Conservation (phyloP, 352 stramenopile genomes). For the Thraustochytrium striatum region DNA sequence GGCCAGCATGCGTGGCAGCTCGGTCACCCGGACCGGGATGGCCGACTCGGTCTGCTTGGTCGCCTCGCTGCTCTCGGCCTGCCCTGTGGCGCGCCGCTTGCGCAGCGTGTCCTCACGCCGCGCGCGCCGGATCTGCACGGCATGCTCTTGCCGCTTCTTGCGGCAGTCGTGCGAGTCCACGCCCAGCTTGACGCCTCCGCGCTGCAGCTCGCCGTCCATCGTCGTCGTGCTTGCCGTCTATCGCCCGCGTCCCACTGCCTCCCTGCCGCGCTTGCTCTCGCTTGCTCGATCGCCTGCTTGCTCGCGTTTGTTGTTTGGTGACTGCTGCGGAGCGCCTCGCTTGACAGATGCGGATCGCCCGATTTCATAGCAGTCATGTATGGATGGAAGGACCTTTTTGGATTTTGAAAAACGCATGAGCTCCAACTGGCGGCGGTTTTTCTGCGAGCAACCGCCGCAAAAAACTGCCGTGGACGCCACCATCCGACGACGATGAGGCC, state of each 20-base stretch:
- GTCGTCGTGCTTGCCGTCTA: background rate
- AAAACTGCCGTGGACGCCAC: background rate
- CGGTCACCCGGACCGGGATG: conserved; percentile 4
- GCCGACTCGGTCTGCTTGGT: background rate
- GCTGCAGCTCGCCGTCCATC: background rate
- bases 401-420: background rate
- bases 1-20: conserved; percentile 22
- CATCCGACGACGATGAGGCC: background rate
- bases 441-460: background rate
- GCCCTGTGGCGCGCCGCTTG: conserved; percentile 5
- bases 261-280: too few species aligned
- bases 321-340: background rate
- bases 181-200: conserved; percentile 58
- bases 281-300: background rate
- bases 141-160: conserved; percentile 74
- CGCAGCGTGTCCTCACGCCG: background rate
- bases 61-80: background rate
- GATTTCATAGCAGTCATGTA: background rate
- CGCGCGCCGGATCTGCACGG: conserved; percentile 61
- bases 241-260: too few species aligned
- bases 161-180: conserved; percentile 79
- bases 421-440: background rate
- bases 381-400: background rate
- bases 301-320: background rate
- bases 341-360: background rate